Evolutionary conservation across 768 basidiomycete genomes (phyloP).

Genomic region (Cystobasidium tubakii): DNA sequence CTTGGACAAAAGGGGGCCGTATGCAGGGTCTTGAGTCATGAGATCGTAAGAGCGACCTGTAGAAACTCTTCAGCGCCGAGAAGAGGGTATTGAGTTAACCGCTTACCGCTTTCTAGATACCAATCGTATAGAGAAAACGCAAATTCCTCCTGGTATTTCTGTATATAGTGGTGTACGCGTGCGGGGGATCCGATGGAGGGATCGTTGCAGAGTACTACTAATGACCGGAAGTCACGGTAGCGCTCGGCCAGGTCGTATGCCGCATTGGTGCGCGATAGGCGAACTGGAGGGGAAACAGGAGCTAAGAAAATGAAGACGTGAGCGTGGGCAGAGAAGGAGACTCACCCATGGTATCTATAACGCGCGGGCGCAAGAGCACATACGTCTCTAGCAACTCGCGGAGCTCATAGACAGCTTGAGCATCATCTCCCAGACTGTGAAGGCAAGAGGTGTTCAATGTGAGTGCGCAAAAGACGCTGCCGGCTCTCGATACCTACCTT

Average conservation of each 20-base stretch:
- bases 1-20: conserved; percentile 61
- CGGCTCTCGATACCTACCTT: conserved; percentile 12
- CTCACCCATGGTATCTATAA: conserved; percentile 75
- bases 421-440: conserved; percentile 47
- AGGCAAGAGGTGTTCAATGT: too few relatives aligned
- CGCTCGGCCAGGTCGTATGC: conserved; percentile 80
- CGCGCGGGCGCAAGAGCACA: conserved; percentile 63
- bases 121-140: conserved; percentile 83
- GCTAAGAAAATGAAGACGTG: too few relatives aligned
- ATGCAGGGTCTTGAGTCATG: conserved; percentile 67
- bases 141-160: conserved; percentile 73
- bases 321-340: conserved; percentile 15
- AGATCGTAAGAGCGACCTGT: conserved; percentile 73
- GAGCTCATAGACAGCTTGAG: conserved; percentile 55
- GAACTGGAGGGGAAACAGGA: too few relatives aligned
- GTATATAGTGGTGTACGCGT: conserved; percentile 62
- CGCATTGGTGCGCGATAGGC: conserved; percentile 60
- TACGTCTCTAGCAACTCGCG: conserved; percentile 64
- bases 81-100: neutral
- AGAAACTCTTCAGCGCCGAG: neutral
- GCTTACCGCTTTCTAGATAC: conserved; percentile 81
- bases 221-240: conserved; percentile 74
- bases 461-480: too few relatives aligned
- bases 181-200: conserved; percentile 52
- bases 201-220: conserved; percentile 72